Conservation (phyloP, 208 protist species). For the Leishmania braziliensis region DNA sequence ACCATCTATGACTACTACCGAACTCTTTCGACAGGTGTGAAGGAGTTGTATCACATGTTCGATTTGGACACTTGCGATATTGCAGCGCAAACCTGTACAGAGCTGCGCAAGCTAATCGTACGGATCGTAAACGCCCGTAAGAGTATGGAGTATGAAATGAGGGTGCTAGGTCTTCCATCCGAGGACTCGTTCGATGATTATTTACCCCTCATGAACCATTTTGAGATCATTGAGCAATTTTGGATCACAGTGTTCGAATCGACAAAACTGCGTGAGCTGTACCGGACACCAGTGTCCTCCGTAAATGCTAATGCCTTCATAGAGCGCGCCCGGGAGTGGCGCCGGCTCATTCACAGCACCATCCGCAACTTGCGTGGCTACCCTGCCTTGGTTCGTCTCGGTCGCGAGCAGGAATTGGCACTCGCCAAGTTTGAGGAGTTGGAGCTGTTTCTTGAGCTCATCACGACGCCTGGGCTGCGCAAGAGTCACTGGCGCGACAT, state of each 20-base stretch:
- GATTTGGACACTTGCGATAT: conserved; percentile 87
- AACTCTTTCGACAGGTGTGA: conserved; percentile 74
- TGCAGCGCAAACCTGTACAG: conserved; percentile 81
- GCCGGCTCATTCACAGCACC: conserved; percentile 72
- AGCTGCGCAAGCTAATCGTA: conserved; percentile 72
- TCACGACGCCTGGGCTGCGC: conserved; percentile 78
- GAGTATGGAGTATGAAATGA: conserved; percentile 63
- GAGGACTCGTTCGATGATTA: conserved; percentile 73
- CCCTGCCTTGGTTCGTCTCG: conserved; percentile 68
- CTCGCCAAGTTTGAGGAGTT: conserved; percentile 80
- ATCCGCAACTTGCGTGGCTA: conserved; percentile 73
- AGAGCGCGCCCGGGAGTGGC: conserved; percentile 76
- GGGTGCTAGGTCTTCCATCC: conserved; percentile 37
- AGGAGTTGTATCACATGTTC: conserved; percentile 84
- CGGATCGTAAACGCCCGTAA: conserved; percentile 50
- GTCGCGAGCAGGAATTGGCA: conserved; percentile 78
- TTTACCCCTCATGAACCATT: conserved; percentile 55
- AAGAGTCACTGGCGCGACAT: conserved; percentile 92
- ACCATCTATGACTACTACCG: conserved; percentile 52
- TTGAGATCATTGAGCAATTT: conserved; percentile 88
- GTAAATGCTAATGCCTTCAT: conserved; percentile 67
- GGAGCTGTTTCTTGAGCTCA: conserved; percentile 61
- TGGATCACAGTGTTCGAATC: conserved; percentile 70
- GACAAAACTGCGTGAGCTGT: conserved; percentile 70
- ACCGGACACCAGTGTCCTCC: conserved; percentile 59